Evolutionary conservation across 805 yeast genomes (phyloP).

Genomic region (Pichia insulana): DNA sequence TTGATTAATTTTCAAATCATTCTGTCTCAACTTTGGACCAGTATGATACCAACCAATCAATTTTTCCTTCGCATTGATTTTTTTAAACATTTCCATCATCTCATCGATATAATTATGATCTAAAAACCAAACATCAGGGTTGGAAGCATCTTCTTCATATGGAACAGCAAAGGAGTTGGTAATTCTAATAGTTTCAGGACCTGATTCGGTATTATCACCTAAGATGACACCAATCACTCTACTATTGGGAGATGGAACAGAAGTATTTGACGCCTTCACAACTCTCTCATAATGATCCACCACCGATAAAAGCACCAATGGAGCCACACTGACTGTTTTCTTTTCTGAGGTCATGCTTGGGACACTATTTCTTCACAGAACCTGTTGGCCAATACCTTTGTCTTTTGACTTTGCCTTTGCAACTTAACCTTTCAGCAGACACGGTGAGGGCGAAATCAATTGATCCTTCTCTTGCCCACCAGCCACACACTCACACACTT

Average conservation of each 20-base stretch:
- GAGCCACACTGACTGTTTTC: slow-evolving; percentile 81
- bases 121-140: slow-evolving; percentile 89
- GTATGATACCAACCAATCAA: slow-evolving; percentile 99
- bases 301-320: slow-evolving; percentile 84
- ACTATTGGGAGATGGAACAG: slow-evolving; percentile 35
- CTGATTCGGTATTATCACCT: slow-evolving; percentile 59
- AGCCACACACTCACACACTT: too few relatives aligned
- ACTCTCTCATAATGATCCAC: slow-evolving; percentile 93
- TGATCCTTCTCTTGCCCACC: too few relatives aligned
- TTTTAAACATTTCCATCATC: slow-evolving; percentile 97
- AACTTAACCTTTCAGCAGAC: too few relatives aligned
- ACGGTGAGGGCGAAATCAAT: too few relatives aligned
- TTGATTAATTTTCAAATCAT: slow-evolving; percentile 88
- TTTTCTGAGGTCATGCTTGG: slow-evolving; percentile 1
- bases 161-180: slow-evolving; percentile 96
- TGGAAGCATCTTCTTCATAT: slow-evolving; percentile 91
- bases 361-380: too few relatives aligned
- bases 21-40: slow-evolving; percentile 83
- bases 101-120: slow-evolving; percentile 94
- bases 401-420: neutral
- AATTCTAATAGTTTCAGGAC: slow-evolving; percentile 44
- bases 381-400: too few relatives aligned
- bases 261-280: slow-evolving; percentile 37
- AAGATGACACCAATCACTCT: slow-evolving; percentile 91
- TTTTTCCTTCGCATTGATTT: slow-evolving; percentile 94